These are phyloP conservation scores for Daldinia vernicosa DNA, from an alignment of 495 filamentous ascomycete genomes.

Conservation along the genomic window DNA sequence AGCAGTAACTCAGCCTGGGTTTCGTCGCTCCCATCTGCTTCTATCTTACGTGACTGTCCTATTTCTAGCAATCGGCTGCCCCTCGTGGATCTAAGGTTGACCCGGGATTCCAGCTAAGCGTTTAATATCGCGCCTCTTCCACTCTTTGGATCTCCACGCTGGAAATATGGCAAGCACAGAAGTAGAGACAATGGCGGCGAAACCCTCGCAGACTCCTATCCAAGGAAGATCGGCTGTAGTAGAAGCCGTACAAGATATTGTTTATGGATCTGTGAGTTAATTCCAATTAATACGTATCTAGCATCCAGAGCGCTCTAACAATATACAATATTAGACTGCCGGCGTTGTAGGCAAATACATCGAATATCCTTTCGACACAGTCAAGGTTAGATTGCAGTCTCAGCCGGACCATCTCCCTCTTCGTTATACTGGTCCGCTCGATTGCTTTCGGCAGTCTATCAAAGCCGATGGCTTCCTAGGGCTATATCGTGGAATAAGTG, in stretches of 20 bases:
- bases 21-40: constrained; percentile 40
- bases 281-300: constrained; percentile 12
- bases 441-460: constrained; percentile 91
- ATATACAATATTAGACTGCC: constrained; percentile 64
- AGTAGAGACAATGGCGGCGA: constrained; percentile 40
- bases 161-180: constrained; percentile 30
- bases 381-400: constrained; percentile 84
- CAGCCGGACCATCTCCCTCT: constrained; percentile 86
- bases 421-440: constrained; percentile 85
- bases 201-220: constrained; percentile 28
- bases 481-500: constrained; percentile 92
- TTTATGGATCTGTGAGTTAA: constrained; percentile 80
- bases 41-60: constrained; percentile 39
- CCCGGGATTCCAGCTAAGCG: constrained; percentile 2
- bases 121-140: constrained; percentile 11
- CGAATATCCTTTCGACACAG: constrained; percentile 98
- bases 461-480: constrained; percentile 77
- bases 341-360: constrained; percentile 94
- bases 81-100: constrained; percentile 24
- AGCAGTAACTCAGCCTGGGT: constrained; percentile 33
- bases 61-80: constrained; percentile 21
- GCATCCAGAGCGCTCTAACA: constrained; percentile 25
- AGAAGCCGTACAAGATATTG: constrained; percentile 80
- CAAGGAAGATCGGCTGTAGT: constrained; percentile 60
- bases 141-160: constrained; percentile 9